Base-by-base conservation (phyloP, 768 basidiomycete species). In the Suillus sp. region DNA sequence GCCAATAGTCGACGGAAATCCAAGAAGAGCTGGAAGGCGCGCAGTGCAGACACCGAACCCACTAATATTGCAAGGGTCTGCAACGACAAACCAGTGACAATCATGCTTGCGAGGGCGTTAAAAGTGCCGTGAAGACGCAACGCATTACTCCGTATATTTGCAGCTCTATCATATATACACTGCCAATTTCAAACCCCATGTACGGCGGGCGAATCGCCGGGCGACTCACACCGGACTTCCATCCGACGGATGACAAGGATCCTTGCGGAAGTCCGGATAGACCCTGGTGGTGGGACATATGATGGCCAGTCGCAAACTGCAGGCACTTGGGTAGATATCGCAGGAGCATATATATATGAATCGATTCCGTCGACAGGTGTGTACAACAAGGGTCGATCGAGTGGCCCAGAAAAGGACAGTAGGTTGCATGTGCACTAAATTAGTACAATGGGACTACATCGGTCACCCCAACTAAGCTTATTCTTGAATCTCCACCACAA, bases 401-500 rank as follows among this genome's bases (percentile, higher is more conserved):
- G 30, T 13, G 51, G n/a, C 30, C 30, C 32, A 32, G 30, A 32
- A 5, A 34, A 34, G 51, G 11, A 34, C 51, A 32, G 32, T 10
- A 53, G n/a, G 20, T 53, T 53, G 32, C 10, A 34, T n/a, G 32
- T 13, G 20, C 30, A 30, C 50, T 53, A 27, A 25, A 57, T 40
- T 16, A 38, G 22, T 56, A 56, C 38, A 40, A 30, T 40, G 1
- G 25, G 25, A 40, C 18, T 27, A 57, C 56, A 37, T 40, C 3
- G 10, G 11, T 40, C 18, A 20, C 30, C 45, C 20, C 47, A 64
- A 62, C 68, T 61, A n/a, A n/a, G n/a, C n/a, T n/a, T n/a, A 70
- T 4, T 67, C 67, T 25, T 66, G 68, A 10, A 83, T 27, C 22
- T 75, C 69, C 40, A 83, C 72, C 20, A 91, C 78, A n/a, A 89